Conservation (phyloP, 2,329 filamentous ascomycete genomes). For the Ceratocystis huliohia region DNA sequence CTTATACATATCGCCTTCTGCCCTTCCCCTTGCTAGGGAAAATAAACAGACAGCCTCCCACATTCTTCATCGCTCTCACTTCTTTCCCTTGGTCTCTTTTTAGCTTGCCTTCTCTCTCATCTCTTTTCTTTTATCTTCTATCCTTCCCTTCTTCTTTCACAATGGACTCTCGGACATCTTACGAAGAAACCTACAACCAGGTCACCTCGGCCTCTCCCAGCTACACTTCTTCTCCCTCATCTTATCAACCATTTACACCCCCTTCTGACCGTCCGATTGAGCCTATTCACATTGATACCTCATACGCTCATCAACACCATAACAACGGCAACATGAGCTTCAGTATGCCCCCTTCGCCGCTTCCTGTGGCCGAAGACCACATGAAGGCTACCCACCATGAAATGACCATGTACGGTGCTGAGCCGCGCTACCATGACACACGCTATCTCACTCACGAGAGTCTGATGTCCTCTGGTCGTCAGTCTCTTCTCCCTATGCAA, state of each 20-base stretch:
- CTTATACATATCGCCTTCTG: conserved; percentile 12
- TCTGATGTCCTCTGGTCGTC: conserved; percentile 10
- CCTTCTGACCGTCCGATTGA: conserved; percentile 30
- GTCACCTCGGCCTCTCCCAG: conserved; percentile 28
- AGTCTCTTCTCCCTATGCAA: conserved; percentile 11
- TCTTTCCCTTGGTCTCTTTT: conserved; percentile 13
- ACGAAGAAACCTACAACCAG: conserved; percentile 31
- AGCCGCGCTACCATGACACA: conserved; percentile 10
- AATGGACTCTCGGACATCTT: conserved; percentile 30
- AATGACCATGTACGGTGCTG: conserved; percentile 14
- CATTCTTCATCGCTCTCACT: conserved; percentile 13
- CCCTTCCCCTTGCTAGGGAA: conserved; percentile 11
- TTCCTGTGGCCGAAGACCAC: conserved; percentile 3
- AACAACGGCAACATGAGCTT: conserved; percentile 15
- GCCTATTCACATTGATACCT: conserved; percentile 17
- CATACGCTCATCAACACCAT: conserved; percentile 5
- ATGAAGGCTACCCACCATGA: conserved; percentile 12
- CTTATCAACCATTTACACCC: conserved; percentile 35
- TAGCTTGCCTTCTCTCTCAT: not conserved
- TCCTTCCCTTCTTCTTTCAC: conserved; percentile 28
- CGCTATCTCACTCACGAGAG: conserved; percentile 5
- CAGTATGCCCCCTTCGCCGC: conserved; percentile 15
- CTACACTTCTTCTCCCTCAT: conserved; percentile 32
- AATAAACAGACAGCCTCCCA: conserved; percentile 8
- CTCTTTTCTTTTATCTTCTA: conserved; percentile 15